Evolutionary conservation across 2,329 filamentous ascomycete species (phyloP), one percentile per base, ranked within the genome.

Genomic region (Myriangium duriaei): DNA sequence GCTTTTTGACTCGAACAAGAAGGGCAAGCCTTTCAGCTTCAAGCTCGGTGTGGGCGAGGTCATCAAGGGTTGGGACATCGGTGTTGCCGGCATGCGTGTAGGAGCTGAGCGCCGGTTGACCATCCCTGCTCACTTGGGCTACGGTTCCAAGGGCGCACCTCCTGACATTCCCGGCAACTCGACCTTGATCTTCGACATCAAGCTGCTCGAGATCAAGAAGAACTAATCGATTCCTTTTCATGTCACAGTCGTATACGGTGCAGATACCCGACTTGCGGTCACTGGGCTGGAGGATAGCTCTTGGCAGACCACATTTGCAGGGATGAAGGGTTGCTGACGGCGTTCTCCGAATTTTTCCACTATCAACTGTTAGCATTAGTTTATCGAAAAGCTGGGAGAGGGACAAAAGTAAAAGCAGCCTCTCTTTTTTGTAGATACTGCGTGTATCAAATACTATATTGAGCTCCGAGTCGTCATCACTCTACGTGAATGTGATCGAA

Each of bases 41-140:
- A 93, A 88, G 71, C 77, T 92, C 44, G 92, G 91, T 51, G 76
- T 79, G 58, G 87, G 87, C 45, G 84, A 96, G 63, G 92, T 98
- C 54, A 98, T 98, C 70, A 91, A 93, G 74, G 91, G 91, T 50
- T 96, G 91, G 92, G 92, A 98, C 60, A 75, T 96, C 48, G 91
- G 91, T 64, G 69, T 98, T 51, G 71, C 74, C 50, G 92, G 92
- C 63, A 95, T 98, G 85, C 70, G 79, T 50, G 79, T 87, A 50
- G 91, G 91, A 55, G 86, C 85, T 53, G 92, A 98, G 72, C 84
- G 91, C 54, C 80, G 91, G 50, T 72, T 98, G 54, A 87, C 78
- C 46, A 86, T 98, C 54, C 92, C 92, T 33, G 71, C 91, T 33
- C 68, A 80, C 53, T 76, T 88, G 42, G 92, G 81, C 52, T 98